phyloP scores from a whole-genome alignment of 352 stramenopile species.

The Pythium sp. region DNA sequence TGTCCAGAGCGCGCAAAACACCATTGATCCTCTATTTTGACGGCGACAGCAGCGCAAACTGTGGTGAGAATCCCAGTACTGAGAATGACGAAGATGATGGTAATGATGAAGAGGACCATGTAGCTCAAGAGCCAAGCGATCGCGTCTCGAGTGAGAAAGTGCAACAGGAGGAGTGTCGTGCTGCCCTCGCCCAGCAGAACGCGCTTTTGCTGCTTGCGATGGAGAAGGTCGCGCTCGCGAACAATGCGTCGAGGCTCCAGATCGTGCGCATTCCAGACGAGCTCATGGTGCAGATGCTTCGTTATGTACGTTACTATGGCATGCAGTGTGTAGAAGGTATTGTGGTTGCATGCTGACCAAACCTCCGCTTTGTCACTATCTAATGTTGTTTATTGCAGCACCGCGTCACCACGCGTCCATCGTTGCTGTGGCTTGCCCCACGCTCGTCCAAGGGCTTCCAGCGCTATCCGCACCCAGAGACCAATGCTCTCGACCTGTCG shows the following conservation, averaged over 20 bases:
- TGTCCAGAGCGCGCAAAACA: neutral
- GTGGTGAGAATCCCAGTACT: neutral
- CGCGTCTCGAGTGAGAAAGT: neutral
- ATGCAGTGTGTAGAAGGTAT: neutral
- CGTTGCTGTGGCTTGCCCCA: conserved; percentile 53
- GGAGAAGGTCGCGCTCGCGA: neutral
- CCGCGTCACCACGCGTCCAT: conserved; percentile 38
- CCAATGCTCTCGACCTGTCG: conserved; percentile 58
- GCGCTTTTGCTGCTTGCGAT: neutral
- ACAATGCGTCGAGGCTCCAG: neutral
- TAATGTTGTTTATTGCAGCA: conserved; percentile 29
- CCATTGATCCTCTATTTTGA: conserved; percentile 13
- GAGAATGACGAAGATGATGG: neutral
- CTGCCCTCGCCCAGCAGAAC: neutral
- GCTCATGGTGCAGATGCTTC: conserved; percentile 22
- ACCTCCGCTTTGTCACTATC: neutral
- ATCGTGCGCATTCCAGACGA: conserved; percentile 28
- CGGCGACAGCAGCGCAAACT: neutral
- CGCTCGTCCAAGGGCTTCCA: conserved; percentile 44
- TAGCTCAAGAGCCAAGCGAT: neutral
- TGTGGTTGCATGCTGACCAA: neutral
- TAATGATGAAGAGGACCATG: neutral
- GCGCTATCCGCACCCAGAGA: conserved; percentile 48
- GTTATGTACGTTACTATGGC: conserved; percentile 27
- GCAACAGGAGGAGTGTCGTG: neutral